Conservation (phyloP, 306 rosid genomes). For the Sophora flavescens region DNA sequence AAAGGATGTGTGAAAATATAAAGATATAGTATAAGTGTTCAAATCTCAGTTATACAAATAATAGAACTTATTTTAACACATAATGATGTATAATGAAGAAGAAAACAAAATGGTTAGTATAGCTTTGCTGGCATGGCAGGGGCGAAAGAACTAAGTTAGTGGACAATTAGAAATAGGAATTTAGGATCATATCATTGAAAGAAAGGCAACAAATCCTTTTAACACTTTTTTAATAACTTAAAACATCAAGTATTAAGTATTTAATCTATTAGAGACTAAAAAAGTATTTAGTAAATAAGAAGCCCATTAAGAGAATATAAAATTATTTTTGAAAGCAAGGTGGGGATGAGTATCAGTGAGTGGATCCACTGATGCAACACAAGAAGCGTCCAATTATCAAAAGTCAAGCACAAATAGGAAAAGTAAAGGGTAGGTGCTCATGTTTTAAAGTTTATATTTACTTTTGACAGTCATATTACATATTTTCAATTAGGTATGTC, state of each 20-base stretch:
- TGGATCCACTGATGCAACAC: slow-evolving; percentile 60
- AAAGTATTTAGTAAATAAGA: slow-evolving; percentile 16
- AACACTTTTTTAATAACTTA: slow-evolving; percentile 1
- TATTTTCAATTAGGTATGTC: slow-evolving; percentile 33
- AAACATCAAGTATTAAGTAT: neutral
- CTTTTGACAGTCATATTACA: slow-evolving; percentile 44
- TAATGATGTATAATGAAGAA: neutral
- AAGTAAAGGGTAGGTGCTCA: slow-evolving; percentile 51
- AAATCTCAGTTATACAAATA: too few species aligned
- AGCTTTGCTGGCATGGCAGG: slow-evolving; percentile 47
- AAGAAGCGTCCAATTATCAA: slow-evolving; percentile 56
- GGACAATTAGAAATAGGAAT: slow-evolving; percentile 39
- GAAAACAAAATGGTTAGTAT: slow-evolving; percentile 17
- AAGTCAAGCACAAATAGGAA: slow-evolving; percentile 57
- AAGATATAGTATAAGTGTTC: too few species aligned
- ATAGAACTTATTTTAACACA: too few species aligned
- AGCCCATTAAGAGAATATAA: slow-evolving; percentile 33
- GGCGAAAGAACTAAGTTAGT: slow-evolving; percentile 45
- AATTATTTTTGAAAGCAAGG: slow-evolving; percentile 46
- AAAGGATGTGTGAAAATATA: too few species aligned
- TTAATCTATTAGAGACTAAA: neutral
- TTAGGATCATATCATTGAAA: slow-evolving; percentile 41
- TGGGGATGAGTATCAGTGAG: slow-evolving; percentile 58
- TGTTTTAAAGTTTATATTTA: slow-evolving; percentile 44
- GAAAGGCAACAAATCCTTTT: slow-evolving; percentile 11